Percentiles rank a stretch among this genome's conserved stretches.
Conservation (phyloP, 805 yeast species). For the Jamesozyma spencerorum region DNA sequence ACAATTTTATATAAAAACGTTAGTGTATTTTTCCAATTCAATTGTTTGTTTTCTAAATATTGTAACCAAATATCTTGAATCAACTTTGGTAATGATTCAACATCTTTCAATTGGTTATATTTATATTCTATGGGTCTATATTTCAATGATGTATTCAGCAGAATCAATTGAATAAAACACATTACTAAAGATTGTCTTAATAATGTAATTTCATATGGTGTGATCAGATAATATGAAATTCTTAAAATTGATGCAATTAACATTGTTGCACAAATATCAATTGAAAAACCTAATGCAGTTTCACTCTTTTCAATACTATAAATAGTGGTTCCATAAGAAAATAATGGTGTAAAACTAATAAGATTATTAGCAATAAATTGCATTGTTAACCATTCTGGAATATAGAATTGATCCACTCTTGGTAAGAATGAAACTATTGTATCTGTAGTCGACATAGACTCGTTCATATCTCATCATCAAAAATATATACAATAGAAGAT, state of each 20-base stretch:
- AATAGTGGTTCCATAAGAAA: conserved; percentile 82
- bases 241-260: conserved; percentile 63
- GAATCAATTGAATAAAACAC: conserved; percentile 65
- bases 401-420: conserved; percentile 35
- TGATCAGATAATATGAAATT: conserved; percentile 65
- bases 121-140: conserved; percentile 43
- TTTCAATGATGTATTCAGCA: conserved; percentile 53
- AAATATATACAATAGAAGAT: no score
- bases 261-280: conserved; percentile 93
- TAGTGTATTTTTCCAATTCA: conserved; percentile 23
- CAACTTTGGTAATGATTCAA: conserved; percentile 25
- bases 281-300: conserved; percentile 71
- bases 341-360: conserved; percentile 72
- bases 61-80: conserved; percentile 29
- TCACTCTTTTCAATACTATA: conserved; percentile 52
- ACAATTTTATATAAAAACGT: conserved; percentile 20
- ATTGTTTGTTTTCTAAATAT: conserved; percentile 20
- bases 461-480: no score
- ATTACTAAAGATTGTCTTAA: conserved; percentile 74
- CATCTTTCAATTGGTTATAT: conserved; percentile 31
- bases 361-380: conserved; percentile 53
- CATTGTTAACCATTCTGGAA: conserved; percentile 43
- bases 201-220: conserved; percentile 74
- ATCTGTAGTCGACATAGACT: conserved; percentile 8
- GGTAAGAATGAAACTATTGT: conserved; percentile 27